Conservation (phyloP, 768 basidiomycete genomes). For the Gymnopilus junonius region DNA sequence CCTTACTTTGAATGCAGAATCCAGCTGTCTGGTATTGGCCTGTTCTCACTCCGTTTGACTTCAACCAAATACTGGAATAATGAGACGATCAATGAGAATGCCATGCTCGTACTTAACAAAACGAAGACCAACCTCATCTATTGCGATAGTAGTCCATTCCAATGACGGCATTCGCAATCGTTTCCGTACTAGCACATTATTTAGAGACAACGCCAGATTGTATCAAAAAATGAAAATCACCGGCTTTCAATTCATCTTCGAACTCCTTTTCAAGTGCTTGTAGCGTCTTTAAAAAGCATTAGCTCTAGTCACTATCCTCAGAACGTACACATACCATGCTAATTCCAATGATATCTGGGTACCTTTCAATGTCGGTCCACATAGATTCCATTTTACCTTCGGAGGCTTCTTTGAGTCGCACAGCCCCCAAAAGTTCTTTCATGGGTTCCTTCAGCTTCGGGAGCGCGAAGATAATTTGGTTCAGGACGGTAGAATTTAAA, state of each 20-base stretch:
- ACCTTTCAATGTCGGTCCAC: constrained; percentile 60
- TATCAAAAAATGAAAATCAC: constrained; percentile 40
- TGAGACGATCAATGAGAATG: background rate
- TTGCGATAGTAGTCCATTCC: constrained; percentile 66
- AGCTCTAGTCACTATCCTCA: background rate
- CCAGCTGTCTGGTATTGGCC: constrained; percentile 62
- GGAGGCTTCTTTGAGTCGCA: constrained; percentile 66
- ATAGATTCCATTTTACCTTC: constrained; percentile 71
- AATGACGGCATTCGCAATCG: constrained; percentile 73
- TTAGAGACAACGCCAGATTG: background rate
- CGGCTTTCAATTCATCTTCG: constrained; percentile 68
- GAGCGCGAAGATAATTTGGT: constrained; percentile 68
- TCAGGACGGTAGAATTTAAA: constrained; percentile 70
- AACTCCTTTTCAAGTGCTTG: constrained; percentile 73
- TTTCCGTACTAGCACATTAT: constrained; percentile 55
- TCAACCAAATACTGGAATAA: constrained; percentile 74
- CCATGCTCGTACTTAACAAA: background rate
- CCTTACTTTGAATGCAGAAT: constrained; percentile 65
- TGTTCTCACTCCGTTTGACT: constrained; percentile 60
- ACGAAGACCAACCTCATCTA: constrained; percentile 62
- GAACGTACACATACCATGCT: constrained; percentile 51
- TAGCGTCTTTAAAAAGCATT: constrained; percentile 53
- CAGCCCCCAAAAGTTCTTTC: constrained; percentile 51
- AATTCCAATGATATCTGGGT: constrained; percentile 58
- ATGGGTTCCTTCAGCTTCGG: constrained; percentile 66